Base-by-base conservation (phyloP, 768 basidiomycete genomes). In the Rhizopogon vinicolor region DNA sequence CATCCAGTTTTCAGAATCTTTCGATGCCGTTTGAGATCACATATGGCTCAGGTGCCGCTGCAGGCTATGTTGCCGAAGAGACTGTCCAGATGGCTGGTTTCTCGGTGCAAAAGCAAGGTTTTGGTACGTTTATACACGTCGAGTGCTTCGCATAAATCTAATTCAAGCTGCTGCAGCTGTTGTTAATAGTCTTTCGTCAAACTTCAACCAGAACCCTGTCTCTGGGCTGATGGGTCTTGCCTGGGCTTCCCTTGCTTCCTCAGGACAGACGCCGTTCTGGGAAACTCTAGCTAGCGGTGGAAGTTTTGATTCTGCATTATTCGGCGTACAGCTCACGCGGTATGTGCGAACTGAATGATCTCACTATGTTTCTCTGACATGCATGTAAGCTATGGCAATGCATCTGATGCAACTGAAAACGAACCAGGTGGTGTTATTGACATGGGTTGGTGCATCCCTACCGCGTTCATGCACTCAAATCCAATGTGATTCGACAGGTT, bases 181-280 rank as follows among this genome's bases (percentile, higher is more conserved):
- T 16, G 52, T 53, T 7, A 22, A 45, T 25, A 13, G 31, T n/a
- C 42, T 49, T 10, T 3, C 67, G 67, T 7, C 74, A 86, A 4
- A 13, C 48, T 53, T 53, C 14, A 70, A 86, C 33, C 70, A 74
- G 44, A 81, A 80, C 6, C 64, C 75, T 3, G 77, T 83, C 4
- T 81, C 83, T 1, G 90, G 90, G 3, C 80, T 92, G 63, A 74
- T 91, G 72, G 90, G 90, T 9, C 79, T 91, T 48, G 90, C 82
- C 0, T 91, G 88, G 67, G 54, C 71, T 22, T 61, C 77, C 7
- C 78, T 91, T 49, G 77, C 89, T 0, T 73, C 74, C n/a, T 86
- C 87, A 5, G 63, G 64, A 3, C 72, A 82, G 0, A 72, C 68
- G 12, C 89, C 89, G 2, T 87, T 90, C 65, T 91, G 89, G 88